These are phyloP conservation scores for Hanseniaspora mollemarum DNA, from an alignment of 805 yeast species.

Conservation along the genomic window DNA sequence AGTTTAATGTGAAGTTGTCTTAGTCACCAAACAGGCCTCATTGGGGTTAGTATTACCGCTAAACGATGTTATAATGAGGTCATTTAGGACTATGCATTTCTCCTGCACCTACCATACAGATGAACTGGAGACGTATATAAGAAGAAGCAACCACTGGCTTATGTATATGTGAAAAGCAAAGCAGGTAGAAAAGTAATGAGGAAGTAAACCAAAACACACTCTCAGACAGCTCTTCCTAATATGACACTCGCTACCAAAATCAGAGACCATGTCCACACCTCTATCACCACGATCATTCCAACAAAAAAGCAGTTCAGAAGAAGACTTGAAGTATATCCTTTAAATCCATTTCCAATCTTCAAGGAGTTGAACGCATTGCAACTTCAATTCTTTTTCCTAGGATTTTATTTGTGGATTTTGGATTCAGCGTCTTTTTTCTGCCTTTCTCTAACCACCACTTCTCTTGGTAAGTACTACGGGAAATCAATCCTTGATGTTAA, in stretches of 20 bases:
- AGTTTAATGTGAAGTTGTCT: no score
- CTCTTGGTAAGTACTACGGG: slow-evolving; percentile 40
- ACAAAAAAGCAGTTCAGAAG: slow-evolving; percentile 32
- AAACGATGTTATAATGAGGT: no score
- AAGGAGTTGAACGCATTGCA: slow-evolving; percentile 31
- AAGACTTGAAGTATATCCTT: slow-evolving; percentile 30
- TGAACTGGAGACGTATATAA: no score
- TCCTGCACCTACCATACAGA: no score
- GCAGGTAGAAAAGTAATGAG: no score
- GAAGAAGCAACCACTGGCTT: no score
- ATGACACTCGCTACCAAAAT: slow-evolving; percentile 13
- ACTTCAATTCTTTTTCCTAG: slow-evolving; percentile 52
- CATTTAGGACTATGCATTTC: no score
- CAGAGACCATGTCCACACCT: slow-evolving; percentile 32
- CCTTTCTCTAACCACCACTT: slow-evolving; percentile 44
- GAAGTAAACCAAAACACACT: no score
- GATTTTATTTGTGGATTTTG: slow-evolving; percentile 57
- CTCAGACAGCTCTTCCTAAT: no score
- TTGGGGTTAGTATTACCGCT: no score
- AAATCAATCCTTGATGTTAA: slow-evolving; percentile 41
- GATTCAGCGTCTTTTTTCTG: slow-evolving; percentile 64
- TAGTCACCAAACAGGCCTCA: no score
- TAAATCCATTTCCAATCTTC: slow-evolving; percentile 39
- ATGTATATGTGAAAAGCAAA: no score
- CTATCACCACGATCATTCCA: slow-evolving; percentile 43